phyloP scores from a whole-genome alignment of 2,329 filamentous ascomycete genomes.

The Cytospora piceicola region DNA sequence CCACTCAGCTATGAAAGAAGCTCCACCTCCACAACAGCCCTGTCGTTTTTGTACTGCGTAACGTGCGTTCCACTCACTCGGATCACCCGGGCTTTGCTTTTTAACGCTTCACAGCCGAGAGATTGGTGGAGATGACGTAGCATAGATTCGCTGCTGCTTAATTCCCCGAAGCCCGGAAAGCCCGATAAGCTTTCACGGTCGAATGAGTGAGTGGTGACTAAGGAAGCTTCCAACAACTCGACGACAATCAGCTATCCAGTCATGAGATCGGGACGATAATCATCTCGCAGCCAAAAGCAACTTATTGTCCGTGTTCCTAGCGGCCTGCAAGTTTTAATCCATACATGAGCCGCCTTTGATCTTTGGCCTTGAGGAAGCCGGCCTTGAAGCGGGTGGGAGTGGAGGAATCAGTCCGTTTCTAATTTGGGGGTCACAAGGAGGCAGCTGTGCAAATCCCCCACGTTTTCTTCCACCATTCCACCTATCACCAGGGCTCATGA shows the following conservation, averaged over 20 bases:
- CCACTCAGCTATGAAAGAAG: slow-evolving; percentile 18
- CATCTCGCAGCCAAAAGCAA: background rate
- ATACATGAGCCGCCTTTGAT: background rate
- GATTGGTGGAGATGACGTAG: slow-evolving; percentile 26
- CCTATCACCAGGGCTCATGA: background rate
- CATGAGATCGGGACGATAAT: background rate
- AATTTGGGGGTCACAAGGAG: slow-evolving; percentile 14
- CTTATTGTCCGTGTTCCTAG: background rate
- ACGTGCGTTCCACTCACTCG: slow-evolving; percentile 18
- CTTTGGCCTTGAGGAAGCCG: slow-evolving; percentile 1
- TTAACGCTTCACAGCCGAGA: slow-evolving; percentile 3
- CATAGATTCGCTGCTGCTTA: background rate
- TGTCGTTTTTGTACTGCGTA: slow-evolving; percentile 8
- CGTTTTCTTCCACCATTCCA: slow-evolving; percentile 5
- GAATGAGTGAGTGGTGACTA: slow-evolving; percentile 10
- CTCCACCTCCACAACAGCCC: slow-evolving; percentile 28
- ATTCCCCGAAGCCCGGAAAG: slow-evolving; percentile 3
- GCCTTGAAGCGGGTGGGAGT: slow-evolving; percentile 8
- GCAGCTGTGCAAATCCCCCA: slow-evolving; percentile 19
- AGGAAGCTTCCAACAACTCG: slow-evolving; percentile 5
- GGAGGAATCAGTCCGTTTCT: slow-evolving; percentile 4
- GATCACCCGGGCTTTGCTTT: slow-evolving; percentile 26
- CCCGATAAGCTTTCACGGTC: slow-evolving; percentile 19
- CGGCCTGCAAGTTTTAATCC: background rate
- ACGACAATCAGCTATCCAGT: background rate